These are phyloP conservation scores for Conticribra weissflogii DNA, from an alignment of 108 stramenopile species.

Conservation along the genomic window DNA sequence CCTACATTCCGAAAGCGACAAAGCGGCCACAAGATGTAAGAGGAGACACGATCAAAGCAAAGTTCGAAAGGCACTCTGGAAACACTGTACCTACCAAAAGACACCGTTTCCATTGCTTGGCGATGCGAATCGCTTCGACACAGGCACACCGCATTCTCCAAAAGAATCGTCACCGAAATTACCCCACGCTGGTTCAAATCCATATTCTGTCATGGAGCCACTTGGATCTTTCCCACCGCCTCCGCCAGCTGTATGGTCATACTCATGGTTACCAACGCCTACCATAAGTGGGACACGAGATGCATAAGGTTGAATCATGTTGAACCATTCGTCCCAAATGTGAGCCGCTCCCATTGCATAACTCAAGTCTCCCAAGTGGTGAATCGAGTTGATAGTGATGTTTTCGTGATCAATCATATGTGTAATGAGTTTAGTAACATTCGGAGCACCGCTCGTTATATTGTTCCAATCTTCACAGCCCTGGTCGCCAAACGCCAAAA, in stretches of 20 bases:
- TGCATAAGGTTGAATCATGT: constrained; percentile 76
- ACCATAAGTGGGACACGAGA: constrained; percentile 76
- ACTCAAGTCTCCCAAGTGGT: constrained; percentile 75
- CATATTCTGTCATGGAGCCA: constrained; percentile 44
- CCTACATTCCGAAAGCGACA: too few relatives aligned
- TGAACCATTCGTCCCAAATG: constrained; percentile 78
- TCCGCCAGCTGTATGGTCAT: constrained; percentile 70
- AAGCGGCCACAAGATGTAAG: background rate
- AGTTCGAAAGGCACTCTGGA: background rate
- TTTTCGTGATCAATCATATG: constrained; percentile 10
- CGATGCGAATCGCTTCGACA: constrained; percentile 73
- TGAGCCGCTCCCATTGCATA: constrained; percentile 71
- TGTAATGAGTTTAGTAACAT: constrained; percentile 36
- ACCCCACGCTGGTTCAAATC: constrained; percentile 67
- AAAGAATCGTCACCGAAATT: constrained; percentile 63
- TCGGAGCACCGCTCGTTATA: constrained; percentile 27
- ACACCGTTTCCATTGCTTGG: constrained; percentile 69
- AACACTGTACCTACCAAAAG: constrained; percentile 58
- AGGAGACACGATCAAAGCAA: background rate
- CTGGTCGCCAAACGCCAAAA: constrained; percentile 73
- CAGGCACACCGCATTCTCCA: constrained; percentile 84
- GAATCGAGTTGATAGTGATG: constrained; percentile 46
- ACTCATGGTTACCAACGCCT: constrained; percentile 89
- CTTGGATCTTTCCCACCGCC: constrained; percentile 66
- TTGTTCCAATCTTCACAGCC: constrained; percentile 38